Evolutionary conservation across 2,329 filamentous ascomycete species (phyloP), one percentile per base, ranked within the genome.

Genomic region (Bipolaris zeicola): DNA sequence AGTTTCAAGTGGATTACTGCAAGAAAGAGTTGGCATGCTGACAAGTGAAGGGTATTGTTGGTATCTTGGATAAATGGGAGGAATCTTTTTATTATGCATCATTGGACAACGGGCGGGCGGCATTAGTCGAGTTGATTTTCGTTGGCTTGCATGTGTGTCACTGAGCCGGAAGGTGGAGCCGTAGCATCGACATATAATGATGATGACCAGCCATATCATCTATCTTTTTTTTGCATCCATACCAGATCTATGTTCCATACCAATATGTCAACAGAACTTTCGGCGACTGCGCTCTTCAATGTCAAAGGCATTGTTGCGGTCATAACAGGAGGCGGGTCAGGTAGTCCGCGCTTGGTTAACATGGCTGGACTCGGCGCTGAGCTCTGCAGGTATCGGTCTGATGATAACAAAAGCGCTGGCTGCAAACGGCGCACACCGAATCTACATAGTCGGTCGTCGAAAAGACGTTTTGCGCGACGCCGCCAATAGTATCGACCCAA

Each of bases 1-100:
- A 70, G 63, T 43, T 76, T 74, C 55, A 74, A 74, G 60, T 76
- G 73, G 73, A 64, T 74, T 20, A 67, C 69, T 4, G 73, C 67
- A 24, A 57, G 69, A 55, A 75, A 74, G 56, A 70, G 63, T 14
- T 65, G 65, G 66, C 60, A 69, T 45, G 58, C 55, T 42, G 50
- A 36, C 18, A 54, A 34, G 44, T 49, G 34, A 44, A 24, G 2
- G 4, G 8, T 28, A 20, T 6, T 26, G 24, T 10, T 26, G n/a
- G 16, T 28, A 36, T 39, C 31, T 20, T 10, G 24, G 16, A 26
- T 18, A 28, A 13, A 7, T 2, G 28, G 24, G 10, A 8, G 26
- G 16, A 13, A 5, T 14, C 31, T 31, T 45, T 7, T 42, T 42
- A 22, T n/a, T 22, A 14, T 42, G 39, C 39, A 42, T 42, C 13